These are phyloP conservation scores for Metschnikowia baotianmanensis DNA, from an alignment of 805 yeast species.

Conservation along the genomic window DNA sequence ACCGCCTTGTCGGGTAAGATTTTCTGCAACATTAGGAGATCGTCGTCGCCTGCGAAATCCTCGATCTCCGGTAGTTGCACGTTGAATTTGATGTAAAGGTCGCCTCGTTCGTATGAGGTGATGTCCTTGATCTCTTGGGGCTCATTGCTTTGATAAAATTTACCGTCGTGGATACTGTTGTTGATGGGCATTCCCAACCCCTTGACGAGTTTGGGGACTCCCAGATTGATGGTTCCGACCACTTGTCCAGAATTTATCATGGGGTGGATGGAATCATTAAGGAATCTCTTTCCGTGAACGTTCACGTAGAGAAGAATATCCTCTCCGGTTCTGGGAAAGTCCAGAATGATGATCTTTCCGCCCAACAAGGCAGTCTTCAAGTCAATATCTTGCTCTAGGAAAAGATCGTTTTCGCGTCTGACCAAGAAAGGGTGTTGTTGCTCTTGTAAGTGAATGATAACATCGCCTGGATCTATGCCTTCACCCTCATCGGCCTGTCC, in stretches of 20 bases:
- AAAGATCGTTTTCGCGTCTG: constrained; percentile 45
- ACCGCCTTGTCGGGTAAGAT: constrained; percentile 19
- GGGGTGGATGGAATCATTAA: constrained; percentile 13
- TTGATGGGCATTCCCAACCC: constrained; percentile 64
- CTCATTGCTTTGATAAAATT: constrained; percentile 23
- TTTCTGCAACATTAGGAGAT: constrained; percentile 20
- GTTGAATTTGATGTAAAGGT: constrained; percentile 39
- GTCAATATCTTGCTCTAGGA: constrained; percentile 45
- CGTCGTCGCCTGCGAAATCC: constrained; percentile 26
- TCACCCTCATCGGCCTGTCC: constrained; percentile 67
- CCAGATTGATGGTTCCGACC: constrained; percentile 54
- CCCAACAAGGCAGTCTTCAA: constrained; percentile 56
- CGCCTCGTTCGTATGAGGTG: constrained; percentile 29
- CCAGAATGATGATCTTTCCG: constrained; percentile 41
- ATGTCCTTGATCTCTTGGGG: constrained; percentile 16
- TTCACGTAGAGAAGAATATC: constrained; percentile 31
- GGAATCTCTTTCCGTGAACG: constrained; percentile 29
- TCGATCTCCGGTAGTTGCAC: constrained; percentile 32
- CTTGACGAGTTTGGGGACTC: constrained; percentile 45
- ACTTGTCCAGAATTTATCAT: constrained; percentile 29
- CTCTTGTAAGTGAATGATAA: constrained; percentile 52
- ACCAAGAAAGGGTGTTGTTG: constrained; percentile 36
- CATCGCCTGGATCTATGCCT: constrained; percentile 63
- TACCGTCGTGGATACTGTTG: constrained; percentile 21
- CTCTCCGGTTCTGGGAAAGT: constrained; percentile 34